Base-by-base conservation (phyloP, 768 basidiomycete genomes). In the Tubosaeta sp. region DNA sequence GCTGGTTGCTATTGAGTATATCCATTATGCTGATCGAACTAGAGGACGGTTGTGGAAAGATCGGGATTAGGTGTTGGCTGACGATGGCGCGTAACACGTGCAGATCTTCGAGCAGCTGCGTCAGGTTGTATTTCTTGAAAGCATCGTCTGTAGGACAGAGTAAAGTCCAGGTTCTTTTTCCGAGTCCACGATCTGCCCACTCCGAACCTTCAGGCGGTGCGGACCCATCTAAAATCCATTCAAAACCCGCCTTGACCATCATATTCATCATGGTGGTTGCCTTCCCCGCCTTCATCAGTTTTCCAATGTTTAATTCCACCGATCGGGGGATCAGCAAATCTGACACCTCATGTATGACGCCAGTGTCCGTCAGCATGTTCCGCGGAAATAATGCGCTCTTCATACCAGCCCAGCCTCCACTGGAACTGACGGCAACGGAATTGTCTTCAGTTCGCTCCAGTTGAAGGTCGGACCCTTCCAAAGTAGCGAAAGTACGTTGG, bases 81-180 rank as follows among this genome's bases (percentile, higher is more conserved):
- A 91, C 87, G 22, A 92, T 79, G 9, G 66, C 72, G 46, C 74
- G 76, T 43, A 91, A 71, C 7, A 60, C 61, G 3, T 80, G 75
- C 11, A 69, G 52, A 61, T 90, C 77, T 24, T 76, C 77, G 55
- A 83, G 84, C 21, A 93, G 67, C 52, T 70, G 67, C 0, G 93
- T 93, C 51, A 98, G 69, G 71, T 98, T 94, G 67, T 87, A 71
- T 19, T 79, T 72, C 64, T 92, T 86, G 78, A 98, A 96, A 0
- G 95, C 94, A 51, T 87, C 86, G 61, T 99, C 96, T 6, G 83
- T 82, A 3, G 96, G 96, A 58, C 90, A 94, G 19, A 99, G 76
- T 4, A 99, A 68, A 2, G 93, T 95, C 86, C 94, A 98, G 4
- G 86, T 84, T 9, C 67, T 69, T 22, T 73, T 76, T 18, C 65